A percentile compares a stretch with the other conserved stretches of the same genome.
phyloP scores from a whole-genome alignment of 164 flowering plant genomes.

The Piper betle region DNA sequence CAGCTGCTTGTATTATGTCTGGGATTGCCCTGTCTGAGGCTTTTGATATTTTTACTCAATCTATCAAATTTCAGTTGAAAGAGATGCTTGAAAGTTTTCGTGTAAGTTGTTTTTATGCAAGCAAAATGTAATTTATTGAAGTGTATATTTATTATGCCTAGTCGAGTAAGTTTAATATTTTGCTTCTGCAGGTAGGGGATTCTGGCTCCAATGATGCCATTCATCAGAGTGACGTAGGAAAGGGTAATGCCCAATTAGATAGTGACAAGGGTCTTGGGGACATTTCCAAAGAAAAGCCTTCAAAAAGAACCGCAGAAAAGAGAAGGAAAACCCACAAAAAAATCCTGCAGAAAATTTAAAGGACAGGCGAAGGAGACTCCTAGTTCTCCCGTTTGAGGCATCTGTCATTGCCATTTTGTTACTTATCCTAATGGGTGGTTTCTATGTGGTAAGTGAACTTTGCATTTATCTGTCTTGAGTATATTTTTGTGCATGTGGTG shows the following conservation, averaged over 20 bases:
- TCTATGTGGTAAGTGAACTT: constrained; percentile 72
- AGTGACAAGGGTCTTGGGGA: constrained; percentile 44
- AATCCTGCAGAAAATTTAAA: constrained; percentile 30
- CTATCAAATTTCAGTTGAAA: constrained; percentile 68
- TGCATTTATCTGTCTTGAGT: constrained; percentile 3
- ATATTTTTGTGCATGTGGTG: not conserved
- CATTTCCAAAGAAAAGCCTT: constrained; percentile 45
- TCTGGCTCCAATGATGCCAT: constrained; percentile 18
- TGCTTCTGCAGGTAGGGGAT: constrained; percentile 48
- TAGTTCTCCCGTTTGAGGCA: constrained; percentile 72
- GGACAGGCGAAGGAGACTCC: constrained; percentile 44
- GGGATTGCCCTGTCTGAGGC: constrained; percentile 98
- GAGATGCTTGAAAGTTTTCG: constrained; percentile 13
- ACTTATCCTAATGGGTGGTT: constrained; percentile 75
- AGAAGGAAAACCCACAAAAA: constrained; percentile 56
- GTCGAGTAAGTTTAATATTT: not conserved
- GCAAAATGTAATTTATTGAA: too few species aligned
- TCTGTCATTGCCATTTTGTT: constrained; percentile 62
- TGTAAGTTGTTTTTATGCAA: not conserved
- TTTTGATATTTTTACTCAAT: constrained; percentile 77
- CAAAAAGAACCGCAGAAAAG: constrained; percentile 74
- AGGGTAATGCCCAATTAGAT: constrained; percentile 16
- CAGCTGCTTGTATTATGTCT: constrained; percentile 97
- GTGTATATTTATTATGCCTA: not conserved
- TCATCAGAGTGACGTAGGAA: constrained; percentile 31